Evolutionary conservation across 2,329 filamentous ascomycete genomes (phyloP).

Genomic region (Colletotrichum ledebouriae): DNA sequence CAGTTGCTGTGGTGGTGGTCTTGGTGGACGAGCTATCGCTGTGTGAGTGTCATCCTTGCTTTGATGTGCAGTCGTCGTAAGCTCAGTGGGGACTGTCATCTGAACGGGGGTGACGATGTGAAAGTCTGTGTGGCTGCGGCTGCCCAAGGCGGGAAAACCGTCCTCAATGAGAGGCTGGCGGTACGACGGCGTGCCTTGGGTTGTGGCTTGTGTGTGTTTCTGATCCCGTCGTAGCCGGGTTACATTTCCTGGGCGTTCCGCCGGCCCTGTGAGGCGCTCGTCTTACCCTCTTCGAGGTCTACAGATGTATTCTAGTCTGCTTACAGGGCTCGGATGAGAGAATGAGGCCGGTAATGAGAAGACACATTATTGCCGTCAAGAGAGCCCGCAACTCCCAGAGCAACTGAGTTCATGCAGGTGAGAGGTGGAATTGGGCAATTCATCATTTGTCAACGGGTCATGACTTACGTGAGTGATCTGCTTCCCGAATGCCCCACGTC

Average conservation of each 20-base stretch:
- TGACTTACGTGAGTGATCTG: constrained; percentile 5
- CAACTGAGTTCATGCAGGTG: background rate
- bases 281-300: constrained; percentile 10
- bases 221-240: constrained; percentile 28
- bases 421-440: background rate
- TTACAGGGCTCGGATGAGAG: constrained; percentile 8
- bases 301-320: constrained; percentile 14
- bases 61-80: constrained; percentile 42
- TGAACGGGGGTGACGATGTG: constrained; percentile 19
- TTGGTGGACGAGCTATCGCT: background rate
- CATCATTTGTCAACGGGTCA: constrained; percentile 12
- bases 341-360: background rate
- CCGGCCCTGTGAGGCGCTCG: constrained; percentile 11
- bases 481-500: constrained; percentile 21
- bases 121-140: constrained; percentile 28
- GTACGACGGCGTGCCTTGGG: background rate
- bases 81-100: constrained; percentile 41
- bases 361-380: background rate
- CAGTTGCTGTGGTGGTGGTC: background rate
- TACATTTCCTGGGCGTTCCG: constrained; percentile 20
- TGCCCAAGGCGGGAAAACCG: background rate
- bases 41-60: constrained; percentile 40
- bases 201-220: constrained; percentile 26
- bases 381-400: background rate
- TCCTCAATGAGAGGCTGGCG: constrained; percentile 17